Percentiles rank a stretch among this genome's conserved stretches.
These are phyloP conservation scores for Fusarium sambucinum DNA, from an alignment of 2,329 filamentous ascomycete genomes.

Conservation along the genomic window DNA sequence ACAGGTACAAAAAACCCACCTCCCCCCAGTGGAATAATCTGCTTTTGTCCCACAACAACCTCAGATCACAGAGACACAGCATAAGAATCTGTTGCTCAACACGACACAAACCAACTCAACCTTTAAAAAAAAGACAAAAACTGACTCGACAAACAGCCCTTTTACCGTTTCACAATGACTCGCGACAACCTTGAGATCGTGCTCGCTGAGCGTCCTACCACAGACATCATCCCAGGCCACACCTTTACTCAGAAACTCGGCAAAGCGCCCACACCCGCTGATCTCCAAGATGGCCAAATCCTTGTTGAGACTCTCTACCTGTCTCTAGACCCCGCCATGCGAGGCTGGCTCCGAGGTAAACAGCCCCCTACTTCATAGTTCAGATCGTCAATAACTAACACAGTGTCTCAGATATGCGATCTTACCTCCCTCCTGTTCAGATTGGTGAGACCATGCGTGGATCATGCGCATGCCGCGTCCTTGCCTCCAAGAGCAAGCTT, in stretches of 20 bases:
- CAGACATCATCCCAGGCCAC: constrained; percentile 71
- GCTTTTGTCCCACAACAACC: constrained; percentile 15
- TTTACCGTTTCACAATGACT: constrained; percentile 52
- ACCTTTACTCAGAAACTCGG: constrained; percentile 70
- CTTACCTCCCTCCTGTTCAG: constrained; percentile 76
- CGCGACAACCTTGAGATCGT: constrained; percentile 64
- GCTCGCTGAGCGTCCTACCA: constrained; percentile 73
- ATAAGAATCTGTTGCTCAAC: constrained; percentile 5
- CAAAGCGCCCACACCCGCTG: constrained; percentile 62
- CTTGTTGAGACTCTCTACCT: constrained; percentile 72
- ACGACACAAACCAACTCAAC: background rate
- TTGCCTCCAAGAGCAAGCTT: constrained; percentile 68
- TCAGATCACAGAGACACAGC: constrained; percentile 13
- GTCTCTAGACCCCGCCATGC: constrained; percentile 81
- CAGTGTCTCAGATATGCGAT: constrained; percentile 55
- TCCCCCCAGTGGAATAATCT: background rate
- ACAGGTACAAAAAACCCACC: constrained; percentile 17
- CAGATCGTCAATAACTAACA: background rate
- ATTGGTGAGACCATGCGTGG: constrained; percentile 78
- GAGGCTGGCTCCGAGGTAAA: constrained; percentile 74
- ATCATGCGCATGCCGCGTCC: constrained; percentile 68
- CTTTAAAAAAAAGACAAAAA: constrained; percentile 1
- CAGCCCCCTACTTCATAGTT: background rate
- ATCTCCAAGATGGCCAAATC: constrained; percentile 73
- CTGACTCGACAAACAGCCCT: background rate